Evolutionary conservation across 2,329 filamentous ascomycete genomes (phyloP).

Genomic region (Penicillium sp.): DNA sequence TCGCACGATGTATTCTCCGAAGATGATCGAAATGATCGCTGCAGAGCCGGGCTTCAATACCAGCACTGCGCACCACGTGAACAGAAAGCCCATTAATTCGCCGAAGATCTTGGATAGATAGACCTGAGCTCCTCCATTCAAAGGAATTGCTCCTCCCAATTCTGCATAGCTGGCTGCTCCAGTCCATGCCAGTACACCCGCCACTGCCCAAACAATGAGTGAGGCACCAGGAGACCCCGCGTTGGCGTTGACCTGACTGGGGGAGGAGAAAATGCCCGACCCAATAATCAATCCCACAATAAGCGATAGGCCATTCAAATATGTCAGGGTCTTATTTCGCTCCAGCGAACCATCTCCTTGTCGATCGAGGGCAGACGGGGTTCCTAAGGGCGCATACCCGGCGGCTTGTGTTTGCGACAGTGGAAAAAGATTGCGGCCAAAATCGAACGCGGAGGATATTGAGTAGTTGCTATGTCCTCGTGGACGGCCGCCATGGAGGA

Average conservation of each 20-base stretch:
- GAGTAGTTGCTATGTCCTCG: slow-evolving; percentile 72
- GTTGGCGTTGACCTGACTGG: slow-evolving; percentile 86
- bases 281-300: slow-evolving; percentile 94
- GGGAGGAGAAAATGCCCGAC: slow-evolving; percentile 92
- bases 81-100: slow-evolving; percentile 87
- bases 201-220: slow-evolving; percentile 85
- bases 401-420: slow-evolving; percentile 76
- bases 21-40: slow-evolving; percentile 95
- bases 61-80: slow-evolving; percentile 92
- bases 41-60: slow-evolving; percentile 91
- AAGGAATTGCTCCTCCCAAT: slow-evolving; percentile 87
- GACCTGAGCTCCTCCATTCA: slow-evolving; percentile 91
- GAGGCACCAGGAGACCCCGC: slow-evolving; percentile 88
- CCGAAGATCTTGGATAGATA: slow-evolving; percentile 97
- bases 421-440: slow-evolving; percentile 88
- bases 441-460: slow-evolving; percentile 90
- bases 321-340: slow-evolving; percentile 93
- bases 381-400: slow-evolving; percentile 82
- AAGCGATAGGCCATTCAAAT: slow-evolving; percentile 85
- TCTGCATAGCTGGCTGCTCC: slow-evolving; percentile 94
- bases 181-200: slow-evolving; percentile 93
- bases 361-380: slow-evolving; percentile 61
- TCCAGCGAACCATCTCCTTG: slow-evolving; percentile 73
- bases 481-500: slow-evolving; percentile 48
- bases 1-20: slow-evolving; percentile 93